Conservation (phyloP, 768 basidiomycete species). For the Holtermanniella nyarrowii region DNA sequence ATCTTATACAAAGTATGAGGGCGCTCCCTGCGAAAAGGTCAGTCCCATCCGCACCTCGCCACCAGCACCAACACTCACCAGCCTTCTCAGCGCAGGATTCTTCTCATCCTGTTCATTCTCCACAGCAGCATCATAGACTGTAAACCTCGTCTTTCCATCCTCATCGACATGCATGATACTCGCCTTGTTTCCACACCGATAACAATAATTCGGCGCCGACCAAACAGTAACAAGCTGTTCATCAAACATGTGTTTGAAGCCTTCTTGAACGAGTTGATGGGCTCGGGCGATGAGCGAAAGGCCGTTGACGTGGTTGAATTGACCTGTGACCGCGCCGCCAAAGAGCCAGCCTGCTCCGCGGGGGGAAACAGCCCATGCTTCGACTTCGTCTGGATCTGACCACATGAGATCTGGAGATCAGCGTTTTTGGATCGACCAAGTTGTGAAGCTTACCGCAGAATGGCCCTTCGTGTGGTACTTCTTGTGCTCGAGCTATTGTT, state of each 20-base stretch:
- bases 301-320: slow-evolving; percentile 92
- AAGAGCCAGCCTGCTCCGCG: slow-evolving; percentile 95
- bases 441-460: slow-evolving; percentile 41
- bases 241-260: slow-evolving; percentile 42
- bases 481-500: slow-evolving; percentile 57
- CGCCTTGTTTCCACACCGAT: slow-evolving; percentile 70
- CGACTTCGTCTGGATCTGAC: slow-evolving; percentile 93
- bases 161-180: slow-evolving; percentile 77
- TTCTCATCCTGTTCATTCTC: slow-evolving; percentile 82
- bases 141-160: slow-evolving; percentile 53
- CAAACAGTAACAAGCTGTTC: slow-evolving; percentile 38
- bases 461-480: slow-evolving; percentile 46
- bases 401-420: slow-evolving; percentile 75
- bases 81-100: slow-evolving; percentile 56
- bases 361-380: slow-evolving; percentile 94
- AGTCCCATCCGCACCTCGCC: neutral
- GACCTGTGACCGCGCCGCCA: slow-evolving; percentile 70
- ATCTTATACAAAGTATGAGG: slow-evolving; percentile 15
- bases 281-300: slow-evolving; percentile 83
- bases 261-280: slow-evolving; percentile 70
- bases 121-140: slow-evolving; percentile 72
- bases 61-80: slow-evolving; percentile 47
- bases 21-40: slow-evolving; percentile 10
- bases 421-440: neutral
- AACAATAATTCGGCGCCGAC: slow-evolving; percentile 43